phyloP scores from a whole-genome alignment of 305 asterid genomes.

The Solanum hybrid region DNA sequence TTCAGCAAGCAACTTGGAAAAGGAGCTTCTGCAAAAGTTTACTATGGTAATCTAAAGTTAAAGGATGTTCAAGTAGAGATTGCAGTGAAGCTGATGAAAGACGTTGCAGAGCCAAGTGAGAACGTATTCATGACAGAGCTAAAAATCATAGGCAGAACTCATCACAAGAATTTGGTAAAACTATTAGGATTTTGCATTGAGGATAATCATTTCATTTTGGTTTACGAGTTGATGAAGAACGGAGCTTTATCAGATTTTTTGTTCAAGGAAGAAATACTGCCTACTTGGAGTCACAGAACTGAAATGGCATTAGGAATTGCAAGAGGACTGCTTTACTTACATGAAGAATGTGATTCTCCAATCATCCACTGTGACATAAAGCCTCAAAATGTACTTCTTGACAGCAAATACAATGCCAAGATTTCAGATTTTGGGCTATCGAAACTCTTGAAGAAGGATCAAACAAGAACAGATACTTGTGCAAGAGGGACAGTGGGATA shows the following conservation, averaged over 20 bases:
- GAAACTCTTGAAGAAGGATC: constrained; percentile 15
- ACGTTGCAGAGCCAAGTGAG: not conserved
- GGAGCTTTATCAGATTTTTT: no score
- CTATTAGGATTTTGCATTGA: constrained; percentile 11
- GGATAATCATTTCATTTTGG: no score
- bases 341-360: no score
- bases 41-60: not conserved
- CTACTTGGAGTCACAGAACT: no score
- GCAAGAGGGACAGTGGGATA: constrained; percentile 24
- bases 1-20: constrained; percentile 2
- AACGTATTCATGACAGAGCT: constrained; percentile 8
- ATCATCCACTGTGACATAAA: no score
- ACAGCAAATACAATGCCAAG: not conserved
- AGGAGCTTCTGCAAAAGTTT: constrained; percentile 13
- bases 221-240: no score
- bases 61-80: not conserved
- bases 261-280: no score
- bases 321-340: no score
- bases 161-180: constrained; percentile 6
- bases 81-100: constrained; percentile 9
- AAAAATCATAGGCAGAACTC: constrained; percentile 3
- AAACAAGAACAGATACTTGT: constrained; percentile 9
- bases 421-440: constrained; percentile 25
- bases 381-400: constrained; percentile 18
- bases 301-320: no score